Conservation (phyloP, 1,139 yeast genomes). For the Suhomyces kunorum region DNA sequence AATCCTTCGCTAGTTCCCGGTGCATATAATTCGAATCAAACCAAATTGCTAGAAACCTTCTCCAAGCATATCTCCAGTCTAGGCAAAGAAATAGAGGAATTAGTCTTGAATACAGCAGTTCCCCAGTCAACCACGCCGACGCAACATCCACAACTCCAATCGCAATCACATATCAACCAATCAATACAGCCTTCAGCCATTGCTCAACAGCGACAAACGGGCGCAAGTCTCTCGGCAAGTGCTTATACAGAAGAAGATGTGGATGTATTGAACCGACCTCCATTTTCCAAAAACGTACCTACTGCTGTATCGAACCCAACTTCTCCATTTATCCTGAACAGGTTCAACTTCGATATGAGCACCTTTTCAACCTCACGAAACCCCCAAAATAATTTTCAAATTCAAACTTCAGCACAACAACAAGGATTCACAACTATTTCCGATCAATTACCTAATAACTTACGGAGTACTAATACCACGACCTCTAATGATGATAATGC, state of each 20-base stretch:
- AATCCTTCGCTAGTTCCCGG: conserved; percentile 10
- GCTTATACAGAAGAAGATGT: conserved; percentile 13
- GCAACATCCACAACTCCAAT: conserved; percentile 8
- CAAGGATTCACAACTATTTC: conserved; percentile 10
- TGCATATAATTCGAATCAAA: conserved; percentile 10
- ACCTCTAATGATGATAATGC: conserved; percentile 5
- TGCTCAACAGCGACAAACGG: conserved; percentile 1
- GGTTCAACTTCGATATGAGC: conserved; percentile 19
- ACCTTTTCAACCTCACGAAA: conserved; percentile 8
- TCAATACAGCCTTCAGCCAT: conserved; percentile 2
- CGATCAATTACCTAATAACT: conserved; percentile 7
- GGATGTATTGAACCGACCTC: conserved; percentile 9
- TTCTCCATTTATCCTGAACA: conserved; percentile 18
- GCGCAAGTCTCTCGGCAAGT: not conserved
- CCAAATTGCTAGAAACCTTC: conserved; percentile 23
- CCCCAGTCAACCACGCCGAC: not conserved
- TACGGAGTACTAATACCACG: conserved; percentile 7
- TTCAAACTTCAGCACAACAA: conserved; percentile 4
- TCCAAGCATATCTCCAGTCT: conserved; percentile 26
- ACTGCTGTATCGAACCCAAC: conserved; percentile 15
- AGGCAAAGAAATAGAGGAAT: conserved; percentile 29
- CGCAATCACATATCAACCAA: conserved; percentile 10
- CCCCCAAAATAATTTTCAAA: conserved; percentile 4
- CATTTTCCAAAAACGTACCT: conserved; percentile 6
- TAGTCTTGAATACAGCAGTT: conserved; percentile 10